Conservation (phyloP, 306 rosid species). For the Styphnolobium japonicum region DNA sequence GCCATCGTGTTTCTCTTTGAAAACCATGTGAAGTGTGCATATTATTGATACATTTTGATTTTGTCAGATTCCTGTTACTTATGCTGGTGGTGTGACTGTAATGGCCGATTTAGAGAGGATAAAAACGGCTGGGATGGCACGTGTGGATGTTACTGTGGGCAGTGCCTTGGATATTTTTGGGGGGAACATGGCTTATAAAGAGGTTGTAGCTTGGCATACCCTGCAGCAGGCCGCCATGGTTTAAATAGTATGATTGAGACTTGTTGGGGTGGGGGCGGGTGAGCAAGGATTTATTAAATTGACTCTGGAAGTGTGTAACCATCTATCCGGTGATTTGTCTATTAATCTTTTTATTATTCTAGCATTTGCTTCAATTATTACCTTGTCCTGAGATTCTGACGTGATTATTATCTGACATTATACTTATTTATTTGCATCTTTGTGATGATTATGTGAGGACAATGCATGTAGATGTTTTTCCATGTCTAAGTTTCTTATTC, state of each 20-base stretch:
- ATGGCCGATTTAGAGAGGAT: slow-evolving; percentile 87
- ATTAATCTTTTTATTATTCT: neutral
- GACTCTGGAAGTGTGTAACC: neutral
- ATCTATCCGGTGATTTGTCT: neutral
- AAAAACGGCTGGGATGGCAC: slow-evolving; percentile 65
- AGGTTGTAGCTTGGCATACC: slow-evolving; percentile 82
- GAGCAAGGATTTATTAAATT: neutral
- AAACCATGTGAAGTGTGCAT: slow-evolving; percentile 1
- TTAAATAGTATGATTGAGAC: slow-evolving; percentile 25
- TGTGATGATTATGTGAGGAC: neutral
- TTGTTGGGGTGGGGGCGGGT: neutral
- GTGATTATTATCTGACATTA: neutral
- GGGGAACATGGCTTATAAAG: slow-evolving; percentile 57
- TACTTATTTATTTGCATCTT: neutral
- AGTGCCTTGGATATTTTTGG: slow-evolving; percentile 91
- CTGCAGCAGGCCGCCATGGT: slow-evolving; percentile 43
- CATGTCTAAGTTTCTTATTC: neutral
- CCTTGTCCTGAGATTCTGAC: neutral
- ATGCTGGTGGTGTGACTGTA: slow-evolving; percentile 86
- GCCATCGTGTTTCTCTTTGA: neutral
- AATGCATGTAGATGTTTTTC: neutral
- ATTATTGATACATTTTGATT: neutral
- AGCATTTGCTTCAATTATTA: neutral
- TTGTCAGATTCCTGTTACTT: slow-evolving; percentile 84
- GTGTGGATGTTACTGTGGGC: slow-evolving; percentile 80